A percentile compares a stretch with the other conserved stretches of the same genome.
phyloP scores from a whole-genome alignment of 1,139 yeast genomes.

The Saccharomyces hybrid region DNA sequence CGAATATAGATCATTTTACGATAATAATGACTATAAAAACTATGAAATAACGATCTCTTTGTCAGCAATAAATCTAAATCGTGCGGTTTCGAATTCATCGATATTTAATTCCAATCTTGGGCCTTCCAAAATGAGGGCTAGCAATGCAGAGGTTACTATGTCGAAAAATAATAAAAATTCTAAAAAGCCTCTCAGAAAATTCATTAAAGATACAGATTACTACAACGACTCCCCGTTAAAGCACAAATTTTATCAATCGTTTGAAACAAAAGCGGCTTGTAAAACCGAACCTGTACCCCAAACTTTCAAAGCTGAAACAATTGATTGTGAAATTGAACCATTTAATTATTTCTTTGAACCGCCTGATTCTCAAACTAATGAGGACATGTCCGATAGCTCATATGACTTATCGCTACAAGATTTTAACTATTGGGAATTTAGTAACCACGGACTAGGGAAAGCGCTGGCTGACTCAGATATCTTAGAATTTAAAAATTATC shows the following conservation, averaged over 20 bases:
- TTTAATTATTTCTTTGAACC: not conserved
- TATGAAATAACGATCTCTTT: constrained; percentile 16
- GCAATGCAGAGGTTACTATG: not conserved
- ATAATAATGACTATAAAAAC: constrained; percentile 28
- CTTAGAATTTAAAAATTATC: not conserved
- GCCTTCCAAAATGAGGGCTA: not conserved
- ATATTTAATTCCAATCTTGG: constrained; percentile 12
- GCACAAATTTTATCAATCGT: constrained; percentile 21
- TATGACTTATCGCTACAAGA: not conserved
- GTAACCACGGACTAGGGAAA: not conserved
- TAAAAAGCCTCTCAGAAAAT: constrained; percentile 13
- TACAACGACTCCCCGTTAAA: constrained; percentile 30
- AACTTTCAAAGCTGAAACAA: not conserved
- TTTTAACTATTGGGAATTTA: not conserved
- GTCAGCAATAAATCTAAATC: constrained; percentile 9
- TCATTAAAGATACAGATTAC: constrained; percentile 28
- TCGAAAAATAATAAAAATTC: constrained; percentile 6
- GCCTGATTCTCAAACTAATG: not conserved
- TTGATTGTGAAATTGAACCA: not conserved
- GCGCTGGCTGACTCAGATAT: not conserved
- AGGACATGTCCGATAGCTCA: not conserved
- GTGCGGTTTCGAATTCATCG: constrained; percentile 17
- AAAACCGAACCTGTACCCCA: not conserved
- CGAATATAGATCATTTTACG: constrained; percentile 28
- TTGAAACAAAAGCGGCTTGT: not conserved